Percentiles rank a stretch among this genome's conserved stretches.
phyloP scores from a whole-genome alignment of 2,329 filamentous ascomycete species.

The Sclerotiophoma versabilis region DNA sequence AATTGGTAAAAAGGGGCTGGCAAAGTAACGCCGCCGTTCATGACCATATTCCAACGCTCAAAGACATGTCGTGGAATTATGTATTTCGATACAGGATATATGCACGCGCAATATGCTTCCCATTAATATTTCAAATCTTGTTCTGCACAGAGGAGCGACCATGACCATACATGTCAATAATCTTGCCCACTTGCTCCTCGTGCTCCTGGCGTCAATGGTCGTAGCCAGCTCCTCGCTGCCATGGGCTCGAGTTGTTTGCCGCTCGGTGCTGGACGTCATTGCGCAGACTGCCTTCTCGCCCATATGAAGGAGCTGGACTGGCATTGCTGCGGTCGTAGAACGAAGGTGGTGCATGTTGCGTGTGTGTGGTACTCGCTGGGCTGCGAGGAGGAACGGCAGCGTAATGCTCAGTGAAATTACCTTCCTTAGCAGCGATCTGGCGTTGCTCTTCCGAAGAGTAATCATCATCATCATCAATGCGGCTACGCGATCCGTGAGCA shows the following conservation, averaged over 20 bases:
- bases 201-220: constrained; percentile 60
- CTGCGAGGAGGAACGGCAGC: constrained; percentile 55
- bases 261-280: constrained; percentile 49
- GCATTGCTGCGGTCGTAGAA: constrained; percentile 45
- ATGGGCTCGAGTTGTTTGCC: constrained; percentile 66
- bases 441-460: constrained; percentile 59
- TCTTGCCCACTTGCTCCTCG: constrained; percentile 44
- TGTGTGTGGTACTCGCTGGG: constrained; percentile 47
- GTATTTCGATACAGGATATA: constrained; percentile 25
- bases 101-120: constrained; percentile 32
- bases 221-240: constrained; percentile 71
- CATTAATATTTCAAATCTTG: constrained; percentile 32
- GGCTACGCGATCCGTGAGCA: constrained; percentile 56
- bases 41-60: constrained; percentile 31
- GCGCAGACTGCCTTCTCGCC: constrained; percentile 19
- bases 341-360: constrained; percentile 23
- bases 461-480: constrained; percentile 75
- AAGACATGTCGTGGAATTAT: constrained; percentile 21
- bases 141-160: constrained; percentile 41
- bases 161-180: constrained; percentile 47
- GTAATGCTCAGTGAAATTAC: constrained; percentile 52
- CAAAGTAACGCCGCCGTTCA: constrained; percentile 33
- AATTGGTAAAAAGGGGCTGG: constrained; percentile 11
- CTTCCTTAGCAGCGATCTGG: constrained; percentile 44
- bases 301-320: constrained; percentile 37